Conservation (phyloP, 805 yeast genomes). For the Candida tibetensis region DNA sequence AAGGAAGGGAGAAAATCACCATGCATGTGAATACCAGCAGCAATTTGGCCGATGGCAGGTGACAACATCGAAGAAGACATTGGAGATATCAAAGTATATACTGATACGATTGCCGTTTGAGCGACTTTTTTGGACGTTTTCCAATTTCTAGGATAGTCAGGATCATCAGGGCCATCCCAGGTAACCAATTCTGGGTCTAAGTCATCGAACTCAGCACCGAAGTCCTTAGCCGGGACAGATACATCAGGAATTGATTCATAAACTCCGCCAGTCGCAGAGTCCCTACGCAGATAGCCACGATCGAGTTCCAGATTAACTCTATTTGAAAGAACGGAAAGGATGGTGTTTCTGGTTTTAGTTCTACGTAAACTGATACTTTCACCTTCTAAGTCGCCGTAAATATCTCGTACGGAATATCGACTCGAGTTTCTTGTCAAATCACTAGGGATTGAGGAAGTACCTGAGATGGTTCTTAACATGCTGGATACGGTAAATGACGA, state of each 20-base stretch:
- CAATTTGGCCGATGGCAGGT: constrained; percentile 32
- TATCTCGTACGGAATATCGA: constrained; percentile 22
- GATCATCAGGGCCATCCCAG: constrained; percentile 32
- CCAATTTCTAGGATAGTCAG: constrained; percentile 39
- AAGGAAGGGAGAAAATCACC: constrained; percentile 25
- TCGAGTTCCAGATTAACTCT: constrained; percentile 3
- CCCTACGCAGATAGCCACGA: constrained; percentile 7
- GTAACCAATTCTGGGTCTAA: constrained; percentile 39
- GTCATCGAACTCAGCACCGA: constrained; percentile 30
- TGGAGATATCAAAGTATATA: constrained; percentile 38
- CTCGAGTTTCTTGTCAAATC: constrained; percentile 2
- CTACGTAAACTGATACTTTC: constrained; percentile 27
- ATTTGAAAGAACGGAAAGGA: constrained; percentile 14
- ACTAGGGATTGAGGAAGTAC: neutral
- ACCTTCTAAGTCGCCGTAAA: constrained; percentile 26
- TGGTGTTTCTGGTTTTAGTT: constrained; percentile 26
- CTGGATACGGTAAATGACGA: neutral
- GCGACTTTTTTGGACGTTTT: constrained; percentile 17
- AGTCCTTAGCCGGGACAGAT: constrained; percentile 23
- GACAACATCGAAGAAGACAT: constrained; percentile 41
- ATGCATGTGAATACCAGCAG: constrained; percentile 28
- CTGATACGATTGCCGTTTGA: constrained; percentile 27
- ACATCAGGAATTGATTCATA: constrained; percentile 20
- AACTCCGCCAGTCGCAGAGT: constrained; percentile 12
- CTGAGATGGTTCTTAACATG: neutral